phyloP scores from a whole-genome alignment of 176 grass and related monocot species.

The Eleusine indica region DNA sequence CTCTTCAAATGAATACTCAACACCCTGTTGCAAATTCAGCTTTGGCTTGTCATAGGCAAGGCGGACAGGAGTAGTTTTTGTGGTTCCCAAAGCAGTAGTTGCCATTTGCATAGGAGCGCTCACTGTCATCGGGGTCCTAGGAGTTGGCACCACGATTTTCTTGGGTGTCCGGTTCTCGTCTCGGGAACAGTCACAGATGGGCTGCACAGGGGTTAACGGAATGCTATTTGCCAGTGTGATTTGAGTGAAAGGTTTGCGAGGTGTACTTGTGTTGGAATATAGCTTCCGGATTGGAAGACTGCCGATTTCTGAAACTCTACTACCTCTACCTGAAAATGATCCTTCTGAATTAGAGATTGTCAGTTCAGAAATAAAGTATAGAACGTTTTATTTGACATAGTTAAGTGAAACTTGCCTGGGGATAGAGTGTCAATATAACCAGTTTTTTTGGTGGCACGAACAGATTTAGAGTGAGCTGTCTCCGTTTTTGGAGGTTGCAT shows the following conservation, averaged over 20 bases:
- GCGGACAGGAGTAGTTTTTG: conserved; percentile 27
- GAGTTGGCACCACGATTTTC: background rate
- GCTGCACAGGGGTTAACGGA: conserved; percentile 33
- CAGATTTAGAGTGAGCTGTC: conserved; percentile 42
- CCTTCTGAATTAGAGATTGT: conserved; percentile 3
- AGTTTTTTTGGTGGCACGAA: conserved; percentile 47
- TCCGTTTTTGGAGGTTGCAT: conserved; percentile 47
- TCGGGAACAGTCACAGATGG: conserved; percentile 3
- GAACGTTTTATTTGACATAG: background rate
- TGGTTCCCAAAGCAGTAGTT: background rate
- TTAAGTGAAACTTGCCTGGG: conserved; percentile 52
- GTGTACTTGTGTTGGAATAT: conserved; percentile 51
- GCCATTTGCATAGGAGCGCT: conserved; percentile 53
- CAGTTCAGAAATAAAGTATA: background rate
- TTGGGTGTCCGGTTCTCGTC: conserved; percentile 62
- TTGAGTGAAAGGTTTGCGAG: conserved; percentile 63
- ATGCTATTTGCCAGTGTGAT: conserved; percentile 37
- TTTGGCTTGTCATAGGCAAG: conserved; percentile 37
- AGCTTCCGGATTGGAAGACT: conserved; percentile 55
- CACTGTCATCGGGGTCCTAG: conserved; percentile 43
- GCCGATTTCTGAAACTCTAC: conserved; percentile 50
- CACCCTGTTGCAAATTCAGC: conserved; percentile 23
- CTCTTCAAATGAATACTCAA: conserved; percentile 70
- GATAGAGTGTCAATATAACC: conserved; percentile 49
- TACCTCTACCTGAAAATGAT: conserved; percentile 54